phyloP scores from a whole-genome alignment of 192 early-diverging fungal genomes.

The Entomortierella chlamydospora region DNA sequence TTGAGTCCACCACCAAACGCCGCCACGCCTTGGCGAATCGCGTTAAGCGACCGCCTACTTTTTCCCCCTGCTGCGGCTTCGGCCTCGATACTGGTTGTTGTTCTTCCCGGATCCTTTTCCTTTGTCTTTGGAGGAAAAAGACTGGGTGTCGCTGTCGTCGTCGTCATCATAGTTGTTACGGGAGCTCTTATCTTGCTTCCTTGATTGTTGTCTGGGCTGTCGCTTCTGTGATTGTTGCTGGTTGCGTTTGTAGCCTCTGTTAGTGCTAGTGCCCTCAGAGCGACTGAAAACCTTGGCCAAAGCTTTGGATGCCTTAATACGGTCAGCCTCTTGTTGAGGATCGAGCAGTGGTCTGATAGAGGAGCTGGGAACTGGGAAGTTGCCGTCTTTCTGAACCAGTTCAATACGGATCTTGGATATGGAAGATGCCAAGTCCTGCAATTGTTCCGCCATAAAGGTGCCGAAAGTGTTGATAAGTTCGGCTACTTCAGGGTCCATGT shows the following conservation, averaged over 20 bases:
- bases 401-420: neutral
- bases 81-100: neutral
- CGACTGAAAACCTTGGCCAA: neutral
- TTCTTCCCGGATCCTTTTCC: neutral
- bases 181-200: neutral
- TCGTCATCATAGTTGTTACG: neutral
- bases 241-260: neutral
- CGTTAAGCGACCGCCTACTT: neutral
- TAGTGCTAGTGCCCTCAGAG: neutral
- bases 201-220: neutral
- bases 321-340: neutral
- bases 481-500: neutral
- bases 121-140: neutral
- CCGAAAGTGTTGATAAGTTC: neutral
- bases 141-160: constrained; percentile 7
- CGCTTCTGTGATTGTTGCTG: constrained; percentile 2
- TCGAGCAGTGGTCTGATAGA: no score
- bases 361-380: no score
- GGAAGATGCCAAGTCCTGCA: neutral
- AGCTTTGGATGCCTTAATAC: neutral
- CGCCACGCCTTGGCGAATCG: neutral
- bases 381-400: neutral
- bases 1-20: neutral
- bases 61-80: neutral
- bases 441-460: neutral